phyloP scores from a whole-genome alignment of 139 green algal genomes.

The Parachlorella kessleri region DNA sequence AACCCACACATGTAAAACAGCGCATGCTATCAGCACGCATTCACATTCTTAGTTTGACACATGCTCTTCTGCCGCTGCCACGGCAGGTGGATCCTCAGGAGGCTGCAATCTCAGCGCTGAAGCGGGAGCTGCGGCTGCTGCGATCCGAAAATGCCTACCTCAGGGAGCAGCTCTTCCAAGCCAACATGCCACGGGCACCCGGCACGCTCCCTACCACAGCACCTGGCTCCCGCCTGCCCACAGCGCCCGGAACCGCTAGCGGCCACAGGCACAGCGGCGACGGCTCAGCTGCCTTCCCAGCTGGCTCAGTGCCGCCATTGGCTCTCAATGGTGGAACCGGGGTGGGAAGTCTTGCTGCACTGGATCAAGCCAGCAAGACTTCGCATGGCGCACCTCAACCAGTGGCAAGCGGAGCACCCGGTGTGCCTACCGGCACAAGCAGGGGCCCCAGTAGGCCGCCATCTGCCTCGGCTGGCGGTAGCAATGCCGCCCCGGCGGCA shows the following conservation, averaged over 20 bases:
- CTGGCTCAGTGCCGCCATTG: neutral
- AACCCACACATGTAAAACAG: no score
- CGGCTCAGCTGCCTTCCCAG: neutral
- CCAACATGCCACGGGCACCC: constrained; percentile 3
- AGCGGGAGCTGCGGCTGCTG: constrained; percentile 81
- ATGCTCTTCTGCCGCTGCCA: constrained; percentile 16
- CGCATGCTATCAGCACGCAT: no score
- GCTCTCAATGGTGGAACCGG: neutral
- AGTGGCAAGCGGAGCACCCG: no score
- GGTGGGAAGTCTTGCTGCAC: neutral
- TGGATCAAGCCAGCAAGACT: neutral
- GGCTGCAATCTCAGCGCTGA: constrained; percentile 56
- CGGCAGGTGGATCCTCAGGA: constrained; percentile 56
- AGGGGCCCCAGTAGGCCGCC: neutral
- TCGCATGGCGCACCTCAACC: no score
- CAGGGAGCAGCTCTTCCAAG: constrained; percentile 46
- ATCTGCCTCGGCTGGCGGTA: neutral
- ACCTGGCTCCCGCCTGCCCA: constrained; percentile 52
- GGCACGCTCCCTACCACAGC: neutral
- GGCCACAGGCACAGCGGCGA: neutral
- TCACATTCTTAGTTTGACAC: no score
- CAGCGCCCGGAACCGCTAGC: neutral
- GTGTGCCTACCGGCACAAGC: neutral
- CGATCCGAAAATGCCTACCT: constrained; percentile 61
- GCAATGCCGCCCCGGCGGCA: neutral